Evolutionary conservation across 768 basidiomycete genomes (phyloP).

Genomic region (Paxillus involutus): DNA sequence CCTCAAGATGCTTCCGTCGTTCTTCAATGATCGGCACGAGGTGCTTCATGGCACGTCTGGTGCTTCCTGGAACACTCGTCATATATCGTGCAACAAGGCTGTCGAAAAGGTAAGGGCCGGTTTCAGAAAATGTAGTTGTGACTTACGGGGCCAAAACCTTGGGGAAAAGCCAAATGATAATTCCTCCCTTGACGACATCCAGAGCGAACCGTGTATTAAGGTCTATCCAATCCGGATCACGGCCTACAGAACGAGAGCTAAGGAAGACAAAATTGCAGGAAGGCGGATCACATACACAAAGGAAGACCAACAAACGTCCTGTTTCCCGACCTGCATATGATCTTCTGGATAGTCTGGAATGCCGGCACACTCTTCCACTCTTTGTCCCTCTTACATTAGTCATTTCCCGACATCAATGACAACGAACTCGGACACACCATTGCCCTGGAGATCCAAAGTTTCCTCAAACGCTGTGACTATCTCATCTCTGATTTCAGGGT

Average conservation of each 20-base stretch:
- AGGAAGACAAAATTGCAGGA: no score
- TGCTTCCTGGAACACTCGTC: not conserved
- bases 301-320: no score
- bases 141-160: conserved; percentile 31
- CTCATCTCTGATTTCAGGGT: conserved; percentile 20
- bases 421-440: conserved; percentile 11
- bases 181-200: not conserved
- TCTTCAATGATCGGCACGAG: conserved; percentile 26
- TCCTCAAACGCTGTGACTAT: conserved; percentile 37
- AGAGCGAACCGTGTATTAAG: conserved; percentile 30
- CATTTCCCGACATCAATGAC: not conserved
- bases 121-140: not conserved
- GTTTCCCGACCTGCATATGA: no score
- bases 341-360: no score
- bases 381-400: no score
- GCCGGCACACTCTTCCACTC: no score
- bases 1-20: no score
- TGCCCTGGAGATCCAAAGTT: conserved; percentile 23
- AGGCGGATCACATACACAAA: no score
- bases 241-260: no score
- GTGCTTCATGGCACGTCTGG: conserved; percentile 8
- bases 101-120: no score
- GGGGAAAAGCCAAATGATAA: conserved; percentile 31
- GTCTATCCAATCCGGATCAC: conserved; percentile 26
- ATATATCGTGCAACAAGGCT: no score